These are phyloP conservation scores for Fraxinus floribunda DNA, from an alignment of 305 asterid species.

Conservation along the genomic window DNA sequence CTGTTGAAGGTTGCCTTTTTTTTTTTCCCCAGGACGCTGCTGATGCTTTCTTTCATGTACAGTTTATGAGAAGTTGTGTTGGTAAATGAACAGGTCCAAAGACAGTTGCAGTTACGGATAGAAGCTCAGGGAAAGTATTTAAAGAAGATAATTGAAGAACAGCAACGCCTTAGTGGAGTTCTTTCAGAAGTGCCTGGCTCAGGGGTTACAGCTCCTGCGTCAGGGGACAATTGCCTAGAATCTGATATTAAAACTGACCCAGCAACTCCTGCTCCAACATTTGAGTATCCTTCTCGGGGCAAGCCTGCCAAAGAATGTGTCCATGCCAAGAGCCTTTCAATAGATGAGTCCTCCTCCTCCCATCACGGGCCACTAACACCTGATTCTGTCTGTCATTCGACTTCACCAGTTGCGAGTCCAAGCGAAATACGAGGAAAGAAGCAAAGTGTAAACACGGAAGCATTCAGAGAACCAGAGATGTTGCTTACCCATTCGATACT, in stretches of 20 bases:
- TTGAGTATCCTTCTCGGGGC: slow-evolving; percentile 59
- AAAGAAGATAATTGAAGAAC: slow-evolving; percentile 94
- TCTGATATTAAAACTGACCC: slow-evolving; percentile 62
- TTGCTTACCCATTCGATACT: slow-evolving; percentile 46
- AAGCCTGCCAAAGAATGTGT: slow-evolving; percentile 50
- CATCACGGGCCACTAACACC: slow-evolving; percentile 82
- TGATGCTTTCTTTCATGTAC: too few relatives aligned
- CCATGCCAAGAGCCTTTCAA: slow-evolving; percentile 53
- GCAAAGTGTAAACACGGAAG: slow-evolving; percentile 40
- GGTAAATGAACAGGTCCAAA: slow-evolving; percentile 64
- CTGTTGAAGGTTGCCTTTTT: not conserved
- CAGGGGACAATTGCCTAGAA: slow-evolving; percentile 44
- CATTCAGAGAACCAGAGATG: slow-evolving; percentile 41
- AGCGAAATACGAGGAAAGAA: slow-evolving; percentile 54
- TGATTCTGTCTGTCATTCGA: slow-evolving; percentile 58
- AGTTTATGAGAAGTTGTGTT: not conserved
- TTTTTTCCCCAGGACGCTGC: too few relatives aligned
- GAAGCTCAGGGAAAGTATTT: slow-evolving; percentile 98
- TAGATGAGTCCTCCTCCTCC: slow-evolving; percentile 73
- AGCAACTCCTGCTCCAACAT: slow-evolving; percentile 76
- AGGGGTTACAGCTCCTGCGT: slow-evolving; percentile 40
- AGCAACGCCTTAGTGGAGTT: slow-evolving; percentile 77
- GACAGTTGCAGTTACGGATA: slow-evolving; percentile 88
- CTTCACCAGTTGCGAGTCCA: slow-evolving; percentile 45
- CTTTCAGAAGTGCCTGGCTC: slow-evolving; percentile 61